Percentiles rank a stretch among this genome's conserved stretches.
These are phyloP conservation scores for Nitzschia inconspicua DNA, from an alignment of 108 stramenopile species.

Conservation along the genomic window DNA sequence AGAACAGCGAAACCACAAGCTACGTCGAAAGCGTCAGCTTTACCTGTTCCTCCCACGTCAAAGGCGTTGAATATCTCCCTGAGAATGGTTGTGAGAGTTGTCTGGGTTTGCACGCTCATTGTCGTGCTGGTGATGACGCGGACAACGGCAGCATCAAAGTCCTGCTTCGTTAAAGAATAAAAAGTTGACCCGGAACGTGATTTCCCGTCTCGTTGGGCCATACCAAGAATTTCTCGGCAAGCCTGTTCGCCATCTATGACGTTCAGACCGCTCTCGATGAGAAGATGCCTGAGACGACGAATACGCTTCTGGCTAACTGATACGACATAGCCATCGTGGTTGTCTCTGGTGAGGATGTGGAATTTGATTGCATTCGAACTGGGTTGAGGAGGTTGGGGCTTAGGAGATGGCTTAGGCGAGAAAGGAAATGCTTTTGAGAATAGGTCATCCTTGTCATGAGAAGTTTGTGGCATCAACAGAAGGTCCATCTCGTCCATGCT, in stretches of 20 bases:
- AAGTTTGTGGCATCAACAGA: conserved; percentile 44
- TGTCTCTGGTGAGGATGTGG: conserved; percentile 62
- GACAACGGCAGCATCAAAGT: conserved; percentile 78
- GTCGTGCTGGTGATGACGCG: conserved; percentile 3
- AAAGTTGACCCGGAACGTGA: neutral
- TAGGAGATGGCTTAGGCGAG: conserved; percentile 20
- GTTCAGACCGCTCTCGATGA: conserved; percentile 73
- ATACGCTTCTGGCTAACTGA: conserved; percentile 76
- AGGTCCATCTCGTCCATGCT: conserved; percentile 68
- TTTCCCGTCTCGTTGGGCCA: conserved; percentile 48
- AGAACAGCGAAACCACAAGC: conserved; percentile 86
- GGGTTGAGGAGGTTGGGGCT: conserved; percentile 2
- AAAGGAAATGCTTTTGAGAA: conserved; percentile 16
- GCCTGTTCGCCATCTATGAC: conserved; percentile 56
- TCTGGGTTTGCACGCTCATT: conserved; percentile 41
- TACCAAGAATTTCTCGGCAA: conserved; percentile 63
- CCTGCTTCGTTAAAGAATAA: conserved; percentile 58
- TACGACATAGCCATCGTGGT: conserved; percentile 68
- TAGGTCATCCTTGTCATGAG: conserved; percentile 48
- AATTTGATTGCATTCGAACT: conserved; percentile 58
- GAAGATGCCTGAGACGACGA: conserved; percentile 58
- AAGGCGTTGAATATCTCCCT: conserved; percentile 74
- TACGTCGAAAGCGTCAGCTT: conserved; percentile 64
- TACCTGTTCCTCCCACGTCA: conserved; percentile 60
- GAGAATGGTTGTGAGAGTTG: conserved; percentile 54